Percentiles rank a stretch among this genome's conserved stretches.
These are phyloP conservation scores for Cryptococcus sp. DNA, from an alignment of 1,284 basidiomycete species.

Conservation along the genomic window DNA sequence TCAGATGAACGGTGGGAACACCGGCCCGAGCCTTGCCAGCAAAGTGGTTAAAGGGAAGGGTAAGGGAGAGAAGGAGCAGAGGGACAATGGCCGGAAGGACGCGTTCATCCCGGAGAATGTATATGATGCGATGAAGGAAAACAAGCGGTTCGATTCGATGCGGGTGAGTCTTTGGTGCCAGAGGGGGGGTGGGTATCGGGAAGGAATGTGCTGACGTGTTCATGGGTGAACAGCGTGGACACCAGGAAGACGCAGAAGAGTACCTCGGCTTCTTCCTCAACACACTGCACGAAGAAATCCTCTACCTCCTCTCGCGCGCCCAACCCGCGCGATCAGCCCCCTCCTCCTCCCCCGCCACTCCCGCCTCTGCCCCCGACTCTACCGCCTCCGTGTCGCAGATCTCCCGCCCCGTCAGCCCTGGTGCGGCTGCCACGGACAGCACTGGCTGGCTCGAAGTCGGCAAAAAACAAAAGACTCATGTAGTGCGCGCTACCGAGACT, in stretches of 20 bases:
- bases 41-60: slow-evolving; percentile 17
- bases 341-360: slow-evolving; percentile 51
- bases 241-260: slow-evolving; percentile 98
- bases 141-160: slow-evolving; percentile 92
- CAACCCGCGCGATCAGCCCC: slow-evolving; percentile 28
- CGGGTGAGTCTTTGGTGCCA: slow-evolving; percentile 57
- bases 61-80: slow-evolving; percentile 23
- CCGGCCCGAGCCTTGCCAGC: slow-evolving; percentile 1
- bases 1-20: neutral
- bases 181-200: too few relatives aligned
- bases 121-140: slow-evolving; percentile 95
- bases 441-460: slow-evolving; percentile 85
- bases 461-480: slow-evolving; percentile 77
- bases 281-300: slow-evolving; percentile 88
- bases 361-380: slow-evolving; percentile 50
- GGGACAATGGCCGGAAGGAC: slow-evolving; percentile 51
- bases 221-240: slow-evolving; percentile 61
- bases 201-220: slow-evolving; percentile 8
- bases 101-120: slow-evolving; percentile 84
- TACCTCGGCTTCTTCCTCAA: slow-evolving; percentile 97
- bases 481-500: slow-evolving; percentile 74
- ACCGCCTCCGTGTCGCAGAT: slow-evolving; percentile 43
- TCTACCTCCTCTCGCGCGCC: slow-evolving; percentile 57
- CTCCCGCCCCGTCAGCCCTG: slow-evolving; percentile 45
- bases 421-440: slow-evolving; percentile 20